Evolutionary conservation across 805 yeast species (phyloP).

Genomic region (Saccharomycopsis sp.): DNA sequence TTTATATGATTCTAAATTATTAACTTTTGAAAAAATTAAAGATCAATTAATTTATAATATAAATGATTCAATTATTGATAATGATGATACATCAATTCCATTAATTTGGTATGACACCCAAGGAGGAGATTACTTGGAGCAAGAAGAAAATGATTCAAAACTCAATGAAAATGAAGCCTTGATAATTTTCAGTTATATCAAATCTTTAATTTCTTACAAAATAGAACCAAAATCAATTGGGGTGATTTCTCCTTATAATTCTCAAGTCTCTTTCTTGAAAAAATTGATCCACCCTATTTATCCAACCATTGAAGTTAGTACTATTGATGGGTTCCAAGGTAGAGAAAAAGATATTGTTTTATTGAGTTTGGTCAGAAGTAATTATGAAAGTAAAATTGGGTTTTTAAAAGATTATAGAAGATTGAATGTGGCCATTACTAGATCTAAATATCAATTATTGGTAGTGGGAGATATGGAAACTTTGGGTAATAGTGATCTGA

Average conservation of each 20-base stretch:
- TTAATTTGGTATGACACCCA: conserved; percentile 87
- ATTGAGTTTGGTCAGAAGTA: conserved; percentile 73
- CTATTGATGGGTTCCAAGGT: conserved; percentile 97
- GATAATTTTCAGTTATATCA: conserved; percentile 49
- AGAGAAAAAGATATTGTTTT: conserved; percentile 85
- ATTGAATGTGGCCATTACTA: conserved; percentile 86
- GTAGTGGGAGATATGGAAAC: conserved; percentile 82
- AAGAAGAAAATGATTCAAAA: conserved; percentile 37
- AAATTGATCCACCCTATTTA: conserved; percentile 29
- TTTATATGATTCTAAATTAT: conserved; percentile 52
- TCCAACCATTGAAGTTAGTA: conserved; percentile 60
- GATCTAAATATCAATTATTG: conserved; percentile 79
- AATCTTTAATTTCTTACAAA: conserved; percentile 39
- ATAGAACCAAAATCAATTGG: conserved; percentile 57
- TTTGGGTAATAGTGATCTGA: conserved; percentile 29
- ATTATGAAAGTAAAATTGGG: conserved; percentile 62
- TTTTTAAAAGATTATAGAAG: conserved; percentile 72
- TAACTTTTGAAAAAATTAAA: conserved; percentile 52
- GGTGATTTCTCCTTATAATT: conserved; percentile 80
- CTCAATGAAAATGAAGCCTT: conserved; percentile 69
- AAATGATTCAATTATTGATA: conserved; percentile 32
- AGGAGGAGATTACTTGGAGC: conserved; percentile 75
- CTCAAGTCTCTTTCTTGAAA: conserved; percentile 64
- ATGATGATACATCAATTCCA: conserved; percentile 46
- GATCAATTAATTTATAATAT: conserved; percentile 45